Evolutionary conservation across 2,329 filamentous ascomycete genomes (phyloP), one percentile per base, ranked within the genome.

Genomic region (Lomentospora prolificans): DNA sequence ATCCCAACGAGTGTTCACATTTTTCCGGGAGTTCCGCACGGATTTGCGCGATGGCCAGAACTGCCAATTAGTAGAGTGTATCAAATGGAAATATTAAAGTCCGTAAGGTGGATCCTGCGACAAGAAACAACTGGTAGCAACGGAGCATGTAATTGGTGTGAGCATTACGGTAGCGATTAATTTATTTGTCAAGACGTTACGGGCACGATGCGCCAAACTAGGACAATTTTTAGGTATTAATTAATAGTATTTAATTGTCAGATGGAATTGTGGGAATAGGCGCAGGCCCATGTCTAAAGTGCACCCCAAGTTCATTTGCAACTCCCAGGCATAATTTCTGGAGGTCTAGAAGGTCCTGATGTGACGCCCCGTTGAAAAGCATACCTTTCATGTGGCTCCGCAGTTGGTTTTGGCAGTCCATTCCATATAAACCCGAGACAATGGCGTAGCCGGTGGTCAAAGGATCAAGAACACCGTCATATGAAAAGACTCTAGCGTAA

Each of bases 1-100:
- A 59, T 62, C 4, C 58, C 58, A 27, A 65, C 63, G 12, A 65
- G 62, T 27, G 64, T 66, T 10, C 64, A 67, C 51, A 59, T 67
- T 3, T 67, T 66, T 59, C 60, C 64, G 0, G 65, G 65, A 1
- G 57, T 67, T 7, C 65, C 65, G 1, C 65, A 67, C 39, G 62
- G 56, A 1, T 67, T 67, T 55, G 56, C 57, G 7, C 58, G 53
- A 17, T 64, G 61, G 36, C 39, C 58, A 5, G 58, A 62, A 31
- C 58, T 67, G 5, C 59, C 60, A 3, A 61, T 62, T 2, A 60
- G 58, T n/a, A 61, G 58, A 8, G 17, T 7, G 4, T 54, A 25
- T 17, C 19, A 54, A 17, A 17, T 7, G 33, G 9, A 64, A 62
- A 5, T 31, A 31, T 19, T 55, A 28, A 27, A 33, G 27, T 33